Percentiles rank a stretch among this genome's conserved stretches.
Conservation (phyloP, 2,329 filamentous ascomycete genomes). For the Malbranchea zuffiana region DNA sequence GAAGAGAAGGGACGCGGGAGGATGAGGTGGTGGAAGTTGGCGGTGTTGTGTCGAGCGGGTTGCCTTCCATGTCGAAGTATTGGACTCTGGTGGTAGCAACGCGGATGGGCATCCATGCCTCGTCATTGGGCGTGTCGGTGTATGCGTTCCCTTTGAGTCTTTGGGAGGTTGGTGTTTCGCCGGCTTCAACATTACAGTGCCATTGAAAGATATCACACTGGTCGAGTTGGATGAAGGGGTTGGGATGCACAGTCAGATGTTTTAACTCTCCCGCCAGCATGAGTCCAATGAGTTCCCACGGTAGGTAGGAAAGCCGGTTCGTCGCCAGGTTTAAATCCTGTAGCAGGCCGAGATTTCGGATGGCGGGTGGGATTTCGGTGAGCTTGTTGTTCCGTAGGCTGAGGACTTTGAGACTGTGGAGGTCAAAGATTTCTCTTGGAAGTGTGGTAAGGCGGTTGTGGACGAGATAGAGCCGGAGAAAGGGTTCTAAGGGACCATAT, state of each 20-base stretch:
- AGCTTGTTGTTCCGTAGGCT: conserved; percentile 39
- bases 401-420: conserved; percentile 32
- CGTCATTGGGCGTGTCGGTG: conserved; percentile 18
- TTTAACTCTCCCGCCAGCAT: conserved; percentile 29
- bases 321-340: conserved; percentile 37
- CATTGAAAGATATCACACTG: conserved; percentile 22
- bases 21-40: neutral
- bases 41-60: conserved; percentile 8
- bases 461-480: conserved; percentile 34
- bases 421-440: conserved; percentile 32
- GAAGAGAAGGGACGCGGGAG: conserved; percentile 29
- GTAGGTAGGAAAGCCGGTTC: conserved; percentile 34
- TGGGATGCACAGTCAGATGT: conserved; percentile 31
- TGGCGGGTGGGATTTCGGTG: conserved; percentile 30
- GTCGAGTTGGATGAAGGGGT: conserved; percentile 25
- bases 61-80: conserved; percentile 28
- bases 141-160: neutral
- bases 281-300: conserved; percentile 36
- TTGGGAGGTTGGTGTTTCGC: conserved; percentile 1
- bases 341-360: conserved; percentile 32
- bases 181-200: conserved; percentile 19
- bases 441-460: conserved; percentile 32
- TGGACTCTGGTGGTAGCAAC: conserved; percentile 27
- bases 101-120: conserved; percentile 27
- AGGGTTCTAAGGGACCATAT: conserved; percentile 32